phyloP scores from a whole-genome alignment of 345 rosid species.

The Citrus reticulata region DNA sequence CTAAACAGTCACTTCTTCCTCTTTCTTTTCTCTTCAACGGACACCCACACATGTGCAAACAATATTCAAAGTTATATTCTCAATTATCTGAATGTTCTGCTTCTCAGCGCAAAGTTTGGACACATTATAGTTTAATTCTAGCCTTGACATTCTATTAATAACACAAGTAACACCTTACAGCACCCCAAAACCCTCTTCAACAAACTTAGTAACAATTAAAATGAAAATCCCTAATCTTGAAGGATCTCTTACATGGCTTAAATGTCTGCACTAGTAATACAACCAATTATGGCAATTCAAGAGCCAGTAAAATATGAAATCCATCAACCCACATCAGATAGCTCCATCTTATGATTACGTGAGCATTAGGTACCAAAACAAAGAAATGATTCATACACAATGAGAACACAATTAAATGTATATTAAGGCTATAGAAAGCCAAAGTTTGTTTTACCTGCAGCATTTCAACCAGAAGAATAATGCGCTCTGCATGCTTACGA shows the following conservation, averaged over 20 bases:
- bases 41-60: not conserved
- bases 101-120: not conserved
- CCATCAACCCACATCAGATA: not conserved
- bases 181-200: not conserved
- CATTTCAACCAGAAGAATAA: constrained; percentile 98
- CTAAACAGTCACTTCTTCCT: not conserved
- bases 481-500: constrained; percentile 95
- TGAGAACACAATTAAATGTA: not conserved
- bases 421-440: not conserved
- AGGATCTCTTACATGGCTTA: not conserved
- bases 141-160: not conserved
- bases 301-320: not conserved
- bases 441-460: constrained; percentile 67
- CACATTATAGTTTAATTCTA: not conserved
- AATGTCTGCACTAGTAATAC: not conserved
- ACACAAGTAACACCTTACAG: not conserved
- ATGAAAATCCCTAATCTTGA: not conserved
- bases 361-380: not conserved
- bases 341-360: not conserved
- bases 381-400: not conserved
- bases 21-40: not conserved
- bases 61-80: not conserved
- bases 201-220: not conserved
- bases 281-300: not conserved
- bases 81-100: not conserved